Evolutionary conservation across 768 basidiomycete genomes (phyloP).

Genomic region (Russula dissimulans): DNA sequence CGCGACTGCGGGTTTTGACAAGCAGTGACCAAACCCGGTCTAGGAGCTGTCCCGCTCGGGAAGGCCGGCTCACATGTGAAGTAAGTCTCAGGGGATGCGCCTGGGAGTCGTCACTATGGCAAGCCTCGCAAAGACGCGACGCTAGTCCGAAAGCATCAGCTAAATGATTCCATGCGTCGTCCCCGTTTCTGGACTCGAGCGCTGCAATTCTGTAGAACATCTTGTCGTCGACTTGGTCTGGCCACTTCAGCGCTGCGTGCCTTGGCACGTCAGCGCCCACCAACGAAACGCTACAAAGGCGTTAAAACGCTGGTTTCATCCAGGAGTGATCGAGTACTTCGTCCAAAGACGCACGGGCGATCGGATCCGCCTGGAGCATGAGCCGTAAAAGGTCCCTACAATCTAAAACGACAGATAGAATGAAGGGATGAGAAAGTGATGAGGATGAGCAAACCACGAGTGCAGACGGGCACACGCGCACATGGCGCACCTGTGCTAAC

Average conservation of each 20-base stretch:
- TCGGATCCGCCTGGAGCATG: neutral
- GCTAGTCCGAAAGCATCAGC: neutral
- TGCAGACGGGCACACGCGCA: neutral
- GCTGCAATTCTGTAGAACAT: neutral
- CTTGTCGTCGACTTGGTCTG: neutral
- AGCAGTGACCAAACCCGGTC: neutral
- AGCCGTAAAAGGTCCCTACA: neutral
- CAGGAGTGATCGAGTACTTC: neutral
- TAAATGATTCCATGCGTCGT: neutral
- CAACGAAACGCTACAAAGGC: neutral
- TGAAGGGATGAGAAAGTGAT: too few species aligned
- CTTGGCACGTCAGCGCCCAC: neutral
- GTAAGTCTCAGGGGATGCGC: neutral
- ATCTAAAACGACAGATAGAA: neutral
- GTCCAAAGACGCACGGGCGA: neutral
- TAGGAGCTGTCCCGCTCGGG: neutral
- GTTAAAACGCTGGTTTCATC: neutral
- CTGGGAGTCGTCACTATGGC: neutral
- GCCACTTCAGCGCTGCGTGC: neutral
- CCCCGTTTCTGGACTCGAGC: neutral
- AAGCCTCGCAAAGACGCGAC: neutral
- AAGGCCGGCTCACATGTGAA: neutral
- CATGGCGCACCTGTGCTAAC: neutral
- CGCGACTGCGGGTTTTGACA: neutral
- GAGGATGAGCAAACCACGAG: neutral